phyloP scores from a whole-genome alignment of 208 protist genomes.

The Entamoeba moshkovskii region DNA sequence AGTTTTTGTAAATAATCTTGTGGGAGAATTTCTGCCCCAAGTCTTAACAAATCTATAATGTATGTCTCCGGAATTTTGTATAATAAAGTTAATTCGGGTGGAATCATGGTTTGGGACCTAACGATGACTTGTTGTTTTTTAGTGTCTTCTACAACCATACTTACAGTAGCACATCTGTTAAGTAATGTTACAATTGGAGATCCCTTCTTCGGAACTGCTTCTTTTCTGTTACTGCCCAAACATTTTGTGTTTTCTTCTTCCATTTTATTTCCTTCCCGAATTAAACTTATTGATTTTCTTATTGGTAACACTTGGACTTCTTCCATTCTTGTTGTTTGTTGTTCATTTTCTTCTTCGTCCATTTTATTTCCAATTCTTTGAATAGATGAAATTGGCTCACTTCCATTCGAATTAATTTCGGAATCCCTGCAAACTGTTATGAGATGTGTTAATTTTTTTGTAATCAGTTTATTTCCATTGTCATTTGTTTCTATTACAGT shows the following conservation, averaged over 20 bases:
- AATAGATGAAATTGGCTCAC: background rate
- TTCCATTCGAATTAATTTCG: background rate
- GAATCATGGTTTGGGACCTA: background rate
- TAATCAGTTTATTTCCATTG: background rate
- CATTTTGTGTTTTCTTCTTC: too few relatives aligned
- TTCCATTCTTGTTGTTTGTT: background rate
- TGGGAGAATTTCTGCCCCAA: background rate
- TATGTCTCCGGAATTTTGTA: background rate
- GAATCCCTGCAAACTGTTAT: background rate
- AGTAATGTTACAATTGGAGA: background rate
- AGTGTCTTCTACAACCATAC: background rate
- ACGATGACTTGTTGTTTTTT: background rate
- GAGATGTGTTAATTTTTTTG: background rate
- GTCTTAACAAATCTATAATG: background rate
- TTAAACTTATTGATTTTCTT: background rate
- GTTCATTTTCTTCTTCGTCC: background rate
- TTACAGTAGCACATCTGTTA: background rate
- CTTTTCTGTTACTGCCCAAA: too few relatives aligned
- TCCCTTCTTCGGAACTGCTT: background rate
- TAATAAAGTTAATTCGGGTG: background rate
- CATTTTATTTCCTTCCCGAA: background rate
- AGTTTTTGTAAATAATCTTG: background rate
- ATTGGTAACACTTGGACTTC: background rate
- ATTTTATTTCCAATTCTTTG: background rate
- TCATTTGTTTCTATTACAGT: background rate